Percentiles rank a stretch among this genome's conserved stretches.
Conservation (phyloP, 2,329 filamentous ascomycete genomes). For the Colletotrichum liriopes region DNA sequence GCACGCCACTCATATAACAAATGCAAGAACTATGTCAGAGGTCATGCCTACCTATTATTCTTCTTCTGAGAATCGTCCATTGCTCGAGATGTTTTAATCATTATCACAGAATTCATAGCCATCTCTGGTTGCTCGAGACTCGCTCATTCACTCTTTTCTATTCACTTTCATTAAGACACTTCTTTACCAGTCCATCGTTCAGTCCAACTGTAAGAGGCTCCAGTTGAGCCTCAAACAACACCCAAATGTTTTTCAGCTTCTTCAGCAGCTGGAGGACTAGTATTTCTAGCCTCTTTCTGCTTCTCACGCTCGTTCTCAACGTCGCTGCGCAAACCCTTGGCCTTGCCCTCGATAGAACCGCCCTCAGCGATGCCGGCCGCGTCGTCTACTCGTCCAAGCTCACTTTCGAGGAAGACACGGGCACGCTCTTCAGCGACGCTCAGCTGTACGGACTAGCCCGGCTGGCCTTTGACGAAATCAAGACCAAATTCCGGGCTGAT, state of each 20-base stretch:
- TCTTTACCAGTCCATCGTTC: neutral
- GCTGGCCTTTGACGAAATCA: neutral
- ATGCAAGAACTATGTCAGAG: neutral
- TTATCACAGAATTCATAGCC: neutral
- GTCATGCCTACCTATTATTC: neutral
- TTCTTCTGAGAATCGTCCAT: neutral
- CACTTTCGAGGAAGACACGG: neutral
- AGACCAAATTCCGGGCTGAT: neutral
- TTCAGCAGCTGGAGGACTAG: neutral
- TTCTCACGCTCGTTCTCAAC: neutral
- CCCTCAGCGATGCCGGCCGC: neutral
- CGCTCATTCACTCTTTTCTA: neutral
- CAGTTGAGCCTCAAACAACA: neutral
- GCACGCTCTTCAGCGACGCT: neutral
- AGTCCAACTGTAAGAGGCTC: neutral
- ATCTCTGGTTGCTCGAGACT: neutral
- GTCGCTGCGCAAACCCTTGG: neutral
- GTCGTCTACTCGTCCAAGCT: conserved; percentile 2
- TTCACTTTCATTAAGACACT: neutral
- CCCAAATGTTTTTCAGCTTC: neutral
- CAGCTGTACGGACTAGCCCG: conserved; percentile 1
- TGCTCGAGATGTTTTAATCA: neutral
- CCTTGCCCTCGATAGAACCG: neutral
- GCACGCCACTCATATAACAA: neutral
- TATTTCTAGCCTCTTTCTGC: neutral